Evolutionary conservation across 768 basidiomycete genomes (phyloP).

Genomic region (Boletus pseudo-olivaceus): DNA sequence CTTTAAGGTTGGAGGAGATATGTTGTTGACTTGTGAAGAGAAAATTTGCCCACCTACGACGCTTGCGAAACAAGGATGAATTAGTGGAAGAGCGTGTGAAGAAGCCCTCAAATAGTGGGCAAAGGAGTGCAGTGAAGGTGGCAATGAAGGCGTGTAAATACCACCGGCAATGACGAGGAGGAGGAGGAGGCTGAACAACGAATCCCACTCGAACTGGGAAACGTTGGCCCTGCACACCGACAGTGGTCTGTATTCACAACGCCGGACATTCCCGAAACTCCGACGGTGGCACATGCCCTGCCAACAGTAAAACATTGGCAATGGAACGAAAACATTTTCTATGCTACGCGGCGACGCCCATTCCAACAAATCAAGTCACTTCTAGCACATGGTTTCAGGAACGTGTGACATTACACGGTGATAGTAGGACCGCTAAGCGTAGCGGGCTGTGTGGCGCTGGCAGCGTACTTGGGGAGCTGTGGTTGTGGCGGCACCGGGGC

Average conservation of each 20-base stretch:
- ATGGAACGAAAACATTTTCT: neutral
- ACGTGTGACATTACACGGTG: neutral
- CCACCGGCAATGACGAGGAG: slow-evolving; percentile 10
- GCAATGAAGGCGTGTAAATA: slow-evolving; percentile 6
- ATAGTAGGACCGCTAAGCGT: neutral
- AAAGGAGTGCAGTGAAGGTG: slow-evolving; percentile 11
- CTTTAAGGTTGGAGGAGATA: neutral
- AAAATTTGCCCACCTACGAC: slow-evolving; percentile 29
- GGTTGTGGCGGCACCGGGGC: slow-evolving; percentile 1
- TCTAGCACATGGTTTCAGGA: neutral
- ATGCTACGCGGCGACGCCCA: neutral
- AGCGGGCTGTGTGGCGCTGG: neutral
- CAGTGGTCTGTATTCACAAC: slow-evolving; percentile 11
- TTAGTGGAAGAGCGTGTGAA: slow-evolving; percentile 27
- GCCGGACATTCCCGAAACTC: slow-evolving; percentile 31
- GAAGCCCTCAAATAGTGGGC: slow-evolving; percentile 16
- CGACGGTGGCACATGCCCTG: slow-evolving; percentile 20
- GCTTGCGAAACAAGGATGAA: slow-evolving; percentile 29
- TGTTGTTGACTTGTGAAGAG: slow-evolving; percentile 12
- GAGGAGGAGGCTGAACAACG: slow-evolving; percentile 9
- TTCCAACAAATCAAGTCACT: neutral
- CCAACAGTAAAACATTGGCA: neutral
- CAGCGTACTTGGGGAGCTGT: neutral
- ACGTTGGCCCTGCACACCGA: slow-evolving; percentile 12
- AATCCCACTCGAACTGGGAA: slow-evolving; percentile 15